A percentile compares a stretch with the other conserved stretches of the same genome.
These are phyloP conservation scores for Fraxinus angustifolia DNA, from an alignment of 305 asterid genomes.

Conservation along the genomic window DNA sequence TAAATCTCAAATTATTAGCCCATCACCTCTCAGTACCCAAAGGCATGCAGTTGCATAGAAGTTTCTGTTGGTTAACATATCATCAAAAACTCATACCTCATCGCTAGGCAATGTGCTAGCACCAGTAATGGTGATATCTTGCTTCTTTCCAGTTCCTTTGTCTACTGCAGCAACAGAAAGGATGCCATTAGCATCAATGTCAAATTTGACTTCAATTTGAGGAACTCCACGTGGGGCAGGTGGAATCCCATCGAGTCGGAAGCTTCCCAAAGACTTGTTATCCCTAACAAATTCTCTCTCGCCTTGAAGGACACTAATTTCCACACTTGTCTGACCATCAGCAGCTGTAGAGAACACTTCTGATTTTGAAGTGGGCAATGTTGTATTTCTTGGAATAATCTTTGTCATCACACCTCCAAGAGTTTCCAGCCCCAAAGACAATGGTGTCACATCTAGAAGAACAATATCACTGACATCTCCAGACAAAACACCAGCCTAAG, in stretches of 20 bases:
- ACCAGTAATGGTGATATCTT: slow-evolving; percentile 93
- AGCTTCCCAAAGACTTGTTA: slow-evolving; percentile 92
- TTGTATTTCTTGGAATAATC: slow-evolving; percentile 87
- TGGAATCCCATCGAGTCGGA: slow-evolving; percentile 94
- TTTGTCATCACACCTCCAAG: slow-evolving; percentile 98
- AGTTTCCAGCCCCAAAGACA: slow-evolving; percentile 89
- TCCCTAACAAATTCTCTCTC: slow-evolving; percentile 96
- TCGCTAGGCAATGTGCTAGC: slow-evolving; percentile 93
- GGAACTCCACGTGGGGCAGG: slow-evolving; percentile 99
- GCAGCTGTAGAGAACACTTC: slow-evolving; percentile 99
- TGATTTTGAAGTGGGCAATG: slow-evolving; percentile 89
- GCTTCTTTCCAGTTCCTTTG: slow-evolving; percentile 95
- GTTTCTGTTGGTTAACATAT: neutral
- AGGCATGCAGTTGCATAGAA: neutral
- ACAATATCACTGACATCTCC: slow-evolving; percentile 98
- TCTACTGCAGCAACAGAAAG: slow-evolving; percentile 87
- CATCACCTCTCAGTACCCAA: neutral
- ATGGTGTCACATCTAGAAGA: slow-evolving; percentile 84
- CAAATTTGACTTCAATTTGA: slow-evolving; percentile 91
- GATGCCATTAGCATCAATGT: slow-evolving; percentile 93
- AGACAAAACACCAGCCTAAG: slow-evolving; percentile 91
- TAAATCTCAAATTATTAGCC: neutral
- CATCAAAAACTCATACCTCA: slow-evolving; percentile 47
- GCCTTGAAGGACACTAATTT: slow-evolving; percentile 93
- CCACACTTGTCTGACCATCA: slow-evolving; percentile 97